Percentiles rank a stretch among this genome's conserved stretches.
Conservation (phyloP, 495 filamentous ascomycete genomes). For the Trichodelitschia bisporula region DNA sequence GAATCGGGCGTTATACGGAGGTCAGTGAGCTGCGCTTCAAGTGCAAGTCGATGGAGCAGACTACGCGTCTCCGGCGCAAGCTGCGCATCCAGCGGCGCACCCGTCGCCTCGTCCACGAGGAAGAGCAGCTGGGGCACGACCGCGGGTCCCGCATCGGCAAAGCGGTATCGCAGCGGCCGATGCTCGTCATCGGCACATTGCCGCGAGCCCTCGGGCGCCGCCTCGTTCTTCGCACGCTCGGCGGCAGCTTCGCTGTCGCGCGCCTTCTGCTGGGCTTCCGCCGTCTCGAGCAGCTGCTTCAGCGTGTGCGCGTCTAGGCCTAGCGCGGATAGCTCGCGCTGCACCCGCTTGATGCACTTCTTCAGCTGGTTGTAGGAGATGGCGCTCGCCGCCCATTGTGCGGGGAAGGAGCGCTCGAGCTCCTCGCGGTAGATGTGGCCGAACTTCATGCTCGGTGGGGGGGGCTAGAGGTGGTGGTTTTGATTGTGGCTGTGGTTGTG, state of each 20-base stretch:
- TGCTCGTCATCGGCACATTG: slow-evolving; percentile 4
- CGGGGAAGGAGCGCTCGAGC: slow-evolving; percentile 27
- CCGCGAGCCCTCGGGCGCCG: background rate
- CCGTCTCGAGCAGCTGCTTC: slow-evolving; percentile 18
- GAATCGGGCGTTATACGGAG: too few species aligned
- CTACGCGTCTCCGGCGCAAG: slow-evolving; percentile 27
- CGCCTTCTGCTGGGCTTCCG: slow-evolving; percentile 1
- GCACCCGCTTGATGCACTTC: slow-evolving; percentile 46
- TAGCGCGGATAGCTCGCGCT: slow-evolving; percentile 29
- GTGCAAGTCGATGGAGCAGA: slow-evolving; percentile 25
- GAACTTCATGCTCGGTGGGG: slow-evolving; percentile 39
- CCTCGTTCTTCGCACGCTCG: background rate
- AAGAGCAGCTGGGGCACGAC: slow-evolving; percentile 35
- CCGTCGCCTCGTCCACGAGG: slow-evolving; percentile 24
- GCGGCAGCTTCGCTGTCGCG: slow-evolving; percentile 1
- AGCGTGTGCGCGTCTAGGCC: slow-evolving; percentile 39
- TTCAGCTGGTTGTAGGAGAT: slow-evolving; percentile 53
- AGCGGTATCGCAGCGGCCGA: slow-evolving; percentile 9
- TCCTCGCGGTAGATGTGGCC: slow-evolving; percentile 38
- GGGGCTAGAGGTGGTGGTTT: background rate
- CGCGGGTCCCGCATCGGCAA: slow-evolving; percentile 3
- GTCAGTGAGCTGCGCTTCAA: slow-evolving; percentile 8
- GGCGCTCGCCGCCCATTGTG: slow-evolving; percentile 41
- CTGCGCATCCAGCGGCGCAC: slow-evolving; percentile 27
- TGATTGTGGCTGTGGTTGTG: background rate